Base-by-base conservation (phyloP, 139 green algal species). In the Chlamydomonas sphaeroides region DNA sequence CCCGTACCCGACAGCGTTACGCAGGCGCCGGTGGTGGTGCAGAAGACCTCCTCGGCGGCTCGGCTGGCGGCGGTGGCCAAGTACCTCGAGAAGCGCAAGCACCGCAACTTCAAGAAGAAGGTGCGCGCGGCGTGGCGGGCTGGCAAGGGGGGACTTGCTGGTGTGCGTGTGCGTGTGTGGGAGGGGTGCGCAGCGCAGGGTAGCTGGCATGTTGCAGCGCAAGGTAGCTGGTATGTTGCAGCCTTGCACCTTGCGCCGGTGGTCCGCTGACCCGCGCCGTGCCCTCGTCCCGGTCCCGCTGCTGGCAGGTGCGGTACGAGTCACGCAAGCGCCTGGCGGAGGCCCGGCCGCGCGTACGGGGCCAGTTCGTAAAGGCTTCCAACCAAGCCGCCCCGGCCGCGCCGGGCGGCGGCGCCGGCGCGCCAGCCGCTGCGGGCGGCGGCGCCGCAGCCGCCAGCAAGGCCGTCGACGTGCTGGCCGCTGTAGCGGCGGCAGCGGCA, bases 291-390 rank as follows among this genome's bases (percentile, higher is more conserved):
- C 2, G 26, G n/a, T 65, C 35, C 33, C 10, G 20, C 10, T 45
- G 1, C 2, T 2, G 68, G 65, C 84, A 93, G 92, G 88, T 92
- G 56, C 86, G 92, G 3, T 95, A 95, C 72, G 89, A 92, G 79
- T 92, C 84, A 71, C 80, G 92, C 28, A 91, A 91, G 65, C 85
- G 85, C 4, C 85, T 95, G 76, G 92, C 92, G 11, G 92, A 93
- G 84, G 78, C 89, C 2, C 80, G 92, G 10, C 92, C 90, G 0
- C 85, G 92, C 17, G 86, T 95, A 20, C 70, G 84, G 0, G 92
- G 92, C 6, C 90, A 94, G 77, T 95, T 95, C 87, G 92, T 95
- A 0, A 93, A 93, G 68, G 75, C 83, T 14, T 41, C 32, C 53
- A 25, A 68, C 39, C 35, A 45, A 18, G 33, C 70, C 23, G 36